phyloP scores from a whole-genome alignment of 2,329 filamentous ascomycete species.

The Penicillium decumbens region DNA sequence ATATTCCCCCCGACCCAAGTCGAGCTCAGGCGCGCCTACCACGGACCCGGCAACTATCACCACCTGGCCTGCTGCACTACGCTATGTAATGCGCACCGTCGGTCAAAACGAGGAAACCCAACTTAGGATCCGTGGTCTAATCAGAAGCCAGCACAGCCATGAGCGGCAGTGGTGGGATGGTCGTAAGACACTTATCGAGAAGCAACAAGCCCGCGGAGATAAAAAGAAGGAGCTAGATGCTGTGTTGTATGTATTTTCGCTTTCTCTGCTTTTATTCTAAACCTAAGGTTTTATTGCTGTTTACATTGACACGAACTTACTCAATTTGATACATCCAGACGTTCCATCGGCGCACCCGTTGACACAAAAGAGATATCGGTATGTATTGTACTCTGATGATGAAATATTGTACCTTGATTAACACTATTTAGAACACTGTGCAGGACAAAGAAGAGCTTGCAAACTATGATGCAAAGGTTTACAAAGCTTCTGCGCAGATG shows the following conservation, averaged over 20 bases:
- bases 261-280: background rate
- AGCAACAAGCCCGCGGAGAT: slow-evolving; percentile 49
- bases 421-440: slow-evolving; percentile 37
- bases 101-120: slow-evolving; percentile 44
- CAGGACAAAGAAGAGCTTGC: slow-evolving; percentile 53
- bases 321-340: slow-evolving; percentile 26
- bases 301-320: background rate
- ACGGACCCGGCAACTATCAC: slow-evolving; percentile 47
- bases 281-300: background rate
- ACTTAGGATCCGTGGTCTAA: slow-evolving; percentile 52
- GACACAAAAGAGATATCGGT: slow-evolving; percentile 32
- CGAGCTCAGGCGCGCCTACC: slow-evolving; percentile 3
- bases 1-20: slow-evolving; percentile 7
- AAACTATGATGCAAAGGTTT: slow-evolving; percentile 59
- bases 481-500: slow-evolving; percentile 57
- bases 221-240: slow-evolving; percentile 53
- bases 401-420: background rate
- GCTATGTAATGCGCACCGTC: slow-evolving; percentile 49
- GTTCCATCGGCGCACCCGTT: slow-evolving; percentile 44
- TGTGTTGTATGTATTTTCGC: slow-evolving; percentile 47
- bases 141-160: slow-evolving; percentile 59
- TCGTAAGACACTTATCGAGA: slow-evolving; percentile 49
- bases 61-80: slow-evolving; percentile 50
- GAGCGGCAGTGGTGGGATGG: slow-evolving; percentile 59
- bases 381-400: slow-evolving; percentile 13